phyloP scores from a whole-genome alignment of 2,329 filamentous ascomycete genomes.

The Aaosphaeria pasadenensis region DNA sequence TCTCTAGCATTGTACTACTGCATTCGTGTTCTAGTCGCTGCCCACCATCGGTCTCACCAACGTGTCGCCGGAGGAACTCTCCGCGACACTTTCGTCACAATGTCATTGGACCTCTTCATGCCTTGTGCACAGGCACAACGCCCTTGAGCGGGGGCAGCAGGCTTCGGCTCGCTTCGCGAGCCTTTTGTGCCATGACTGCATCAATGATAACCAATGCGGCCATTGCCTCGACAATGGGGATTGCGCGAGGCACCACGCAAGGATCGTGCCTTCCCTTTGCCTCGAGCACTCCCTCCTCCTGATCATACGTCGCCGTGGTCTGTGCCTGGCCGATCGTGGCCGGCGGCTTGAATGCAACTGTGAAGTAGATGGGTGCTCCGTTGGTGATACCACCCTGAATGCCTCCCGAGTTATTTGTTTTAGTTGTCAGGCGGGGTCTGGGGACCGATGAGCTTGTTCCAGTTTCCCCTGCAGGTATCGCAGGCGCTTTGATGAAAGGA shows the following conservation, averaged over 20 bases:
- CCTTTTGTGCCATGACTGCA: conserved; percentile 78
- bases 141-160: conserved; percentile 38
- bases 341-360: conserved; percentile 89
- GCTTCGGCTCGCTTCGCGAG: conserved; percentile 42
- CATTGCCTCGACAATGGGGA: conserved; percentile 91
- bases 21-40: no score
- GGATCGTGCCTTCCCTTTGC: conserved; percentile 95
- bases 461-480: conserved; percentile 35
- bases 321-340: conserved; percentile 87
- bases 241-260: conserved; percentile 82
- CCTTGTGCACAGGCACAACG: conserved; percentile 29
- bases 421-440: conserved; percentile 69
- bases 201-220: conserved; percentile 84
- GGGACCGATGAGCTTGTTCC: conserved; percentile 24
- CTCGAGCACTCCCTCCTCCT: conserved; percentile 70
- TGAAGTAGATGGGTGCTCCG: conserved; percentile 91
- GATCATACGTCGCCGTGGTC: conserved; percentile 76
- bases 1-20: no score
- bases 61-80: no score
- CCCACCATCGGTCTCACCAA: no score
- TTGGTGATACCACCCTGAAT: conserved; percentile 96
- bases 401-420: conserved; percentile 92
- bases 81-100: no score
- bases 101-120: neutral
- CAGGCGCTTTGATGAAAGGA: conserved; percentile 65